These are phyloP conservation scores for Hanseniaspora valbyensis DNA, from an alignment of 805 yeast genomes.

Conservation along the genomic window DNA sequence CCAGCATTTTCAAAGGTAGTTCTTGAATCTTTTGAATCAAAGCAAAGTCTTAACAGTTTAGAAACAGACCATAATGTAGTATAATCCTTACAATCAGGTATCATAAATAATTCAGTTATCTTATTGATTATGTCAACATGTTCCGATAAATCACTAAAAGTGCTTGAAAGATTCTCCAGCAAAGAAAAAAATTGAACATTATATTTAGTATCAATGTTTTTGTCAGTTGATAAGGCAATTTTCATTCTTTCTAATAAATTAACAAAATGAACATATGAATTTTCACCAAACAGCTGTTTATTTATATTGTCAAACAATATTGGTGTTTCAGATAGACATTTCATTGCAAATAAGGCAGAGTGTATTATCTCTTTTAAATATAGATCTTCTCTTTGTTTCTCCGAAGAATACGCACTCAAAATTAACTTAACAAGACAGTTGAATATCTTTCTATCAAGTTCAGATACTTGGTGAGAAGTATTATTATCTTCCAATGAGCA, in stretches of 20 bases:
- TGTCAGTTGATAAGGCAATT: constrained; percentile 34
- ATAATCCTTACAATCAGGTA: constrained; percentile 41
- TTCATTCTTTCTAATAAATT: constrained; percentile 56
- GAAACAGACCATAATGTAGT: constrained; percentile 54
- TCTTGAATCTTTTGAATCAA: constrained; percentile 40
- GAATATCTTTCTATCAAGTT: constrained; percentile 59
- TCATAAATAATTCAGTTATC: constrained; percentile 47
- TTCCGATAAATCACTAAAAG: constrained; percentile 46
- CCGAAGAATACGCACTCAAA: constrained; percentile 35
- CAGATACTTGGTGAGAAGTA: constrained; percentile 56
- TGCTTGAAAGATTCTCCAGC: constrained; percentile 49
- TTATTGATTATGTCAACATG: constrained; percentile 68
- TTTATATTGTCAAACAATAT: constrained; percentile 68
- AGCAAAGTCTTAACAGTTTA: constrained; percentile 41
- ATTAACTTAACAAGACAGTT: constrained; percentile 59
- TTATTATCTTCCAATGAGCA: constrained; percentile 46
- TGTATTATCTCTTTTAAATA: constrained; percentile 45
- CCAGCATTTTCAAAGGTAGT: constrained; percentile 52
- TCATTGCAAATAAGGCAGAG: constrained; percentile 56
- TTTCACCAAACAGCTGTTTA: constrained; percentile 71
- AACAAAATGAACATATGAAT: constrained; percentile 71
- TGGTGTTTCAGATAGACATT: constrained; percentile 54
- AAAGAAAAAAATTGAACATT: constrained; percentile 45
- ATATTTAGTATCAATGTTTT: constrained; percentile 38
- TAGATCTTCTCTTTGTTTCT: constrained; percentile 31